Evolutionary conservation across 768 basidiomycete species (phyloP), one percentile per base, ranked within the genome.

Genomic region (Coprinopsis cinerea): DNA sequence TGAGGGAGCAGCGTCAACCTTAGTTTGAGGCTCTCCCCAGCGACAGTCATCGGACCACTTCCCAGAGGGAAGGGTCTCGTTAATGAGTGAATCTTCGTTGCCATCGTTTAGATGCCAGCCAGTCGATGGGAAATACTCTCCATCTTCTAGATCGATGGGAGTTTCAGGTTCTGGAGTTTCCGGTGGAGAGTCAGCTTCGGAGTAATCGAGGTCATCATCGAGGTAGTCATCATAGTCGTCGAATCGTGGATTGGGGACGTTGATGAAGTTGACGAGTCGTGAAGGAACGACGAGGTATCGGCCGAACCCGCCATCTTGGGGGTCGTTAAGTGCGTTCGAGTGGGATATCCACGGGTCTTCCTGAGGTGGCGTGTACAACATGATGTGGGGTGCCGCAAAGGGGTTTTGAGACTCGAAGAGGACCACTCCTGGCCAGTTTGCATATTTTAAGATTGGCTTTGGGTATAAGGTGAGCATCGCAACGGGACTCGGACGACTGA

Each of bases 321-420:
- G 65, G 54, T 63, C 59, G 42, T 61, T 65, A 13, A 67, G 60
- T 13, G 61, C 56, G 44, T 73, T 75, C 34, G 56, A 52, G 60
- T 64, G 68, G 20, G 64, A 53, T 14, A 69, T 57, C 66, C 69
- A 71, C 4, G 68, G 69, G 40, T 69, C 58, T 51, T 73, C 66
- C 2, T 72, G 67, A 15, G 68, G 70, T 7, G 71, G 58, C 9
- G 62, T 61, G 32, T 56, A 69, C 45, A 77, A 68, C 30, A 76
- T 61, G 44, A 78, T 76, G 53, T 78, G 76, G 9, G 76, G 76
- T 13, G 65, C 62, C 37, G 52, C 56, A 53, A 65, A 72, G 9
- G 78, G 75, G 44, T 53, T 60, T 10, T 60, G 52, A 15, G 79
- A 78, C 53, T 77, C 74, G 18, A 76, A 56, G 47, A 79, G 57